A percentile compares a stretch with the other conserved stretches of the same genome.
Evolutionary conservation across 1,284 basidiomycete genomes (phyloP).

Genomic region (Marasmius tenuissimus): DNA sequence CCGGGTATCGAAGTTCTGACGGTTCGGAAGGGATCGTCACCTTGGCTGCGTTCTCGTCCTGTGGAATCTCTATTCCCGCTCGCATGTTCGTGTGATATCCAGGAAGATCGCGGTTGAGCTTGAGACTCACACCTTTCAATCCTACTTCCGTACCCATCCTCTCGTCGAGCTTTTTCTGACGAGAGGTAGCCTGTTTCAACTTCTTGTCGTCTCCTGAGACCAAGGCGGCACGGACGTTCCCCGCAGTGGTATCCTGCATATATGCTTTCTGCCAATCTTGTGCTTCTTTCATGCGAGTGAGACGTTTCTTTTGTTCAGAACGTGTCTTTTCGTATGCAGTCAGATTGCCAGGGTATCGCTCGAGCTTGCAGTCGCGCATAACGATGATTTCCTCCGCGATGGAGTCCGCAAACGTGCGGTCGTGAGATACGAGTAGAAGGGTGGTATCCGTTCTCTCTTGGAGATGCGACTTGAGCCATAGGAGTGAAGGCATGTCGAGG

Average conservation of each 20-base stretch:
- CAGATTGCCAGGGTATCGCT: conserved; percentile 63
- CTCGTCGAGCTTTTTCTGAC: conserved; percentile 57
- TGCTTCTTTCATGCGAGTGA: conserved; percentile 52
- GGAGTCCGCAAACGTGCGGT: conserved; percentile 67
- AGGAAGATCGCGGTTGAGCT: conserved; percentile 58
- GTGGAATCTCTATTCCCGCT: conserved; percentile 49
- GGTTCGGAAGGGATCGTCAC: conserved; percentile 48
- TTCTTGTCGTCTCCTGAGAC: conserved; percentile 68
- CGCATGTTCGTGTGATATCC: conserved; percentile 49
- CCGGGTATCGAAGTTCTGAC: conserved; percentile 45
- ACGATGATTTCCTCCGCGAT: conserved; percentile 70
- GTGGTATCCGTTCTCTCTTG: conserved; percentile 43
- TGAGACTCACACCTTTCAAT: conserved; percentile 49
- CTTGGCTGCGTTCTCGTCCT: conserved; percentile 44
- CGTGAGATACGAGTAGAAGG: conserved; percentile 70
- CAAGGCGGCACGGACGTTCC: conserved; percentile 46
- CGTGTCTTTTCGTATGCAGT: conserved; percentile 57
- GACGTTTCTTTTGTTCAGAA: conserved; percentile 47
- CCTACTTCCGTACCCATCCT: conserved; percentile 18
- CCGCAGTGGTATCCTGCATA: conserved; percentile 46
- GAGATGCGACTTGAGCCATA: conserved; percentile 70
- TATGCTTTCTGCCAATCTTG: conserved; percentile 55
- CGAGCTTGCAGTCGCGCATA: conserved; percentile 56
- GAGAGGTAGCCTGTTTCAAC: conserved; percentile 51
- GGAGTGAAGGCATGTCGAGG: conserved; percentile 64